phyloP scores from a whole-genome alignment of 2,329 filamentous ascomycete genomes.

The Aspergillus tanneri region DNA sequence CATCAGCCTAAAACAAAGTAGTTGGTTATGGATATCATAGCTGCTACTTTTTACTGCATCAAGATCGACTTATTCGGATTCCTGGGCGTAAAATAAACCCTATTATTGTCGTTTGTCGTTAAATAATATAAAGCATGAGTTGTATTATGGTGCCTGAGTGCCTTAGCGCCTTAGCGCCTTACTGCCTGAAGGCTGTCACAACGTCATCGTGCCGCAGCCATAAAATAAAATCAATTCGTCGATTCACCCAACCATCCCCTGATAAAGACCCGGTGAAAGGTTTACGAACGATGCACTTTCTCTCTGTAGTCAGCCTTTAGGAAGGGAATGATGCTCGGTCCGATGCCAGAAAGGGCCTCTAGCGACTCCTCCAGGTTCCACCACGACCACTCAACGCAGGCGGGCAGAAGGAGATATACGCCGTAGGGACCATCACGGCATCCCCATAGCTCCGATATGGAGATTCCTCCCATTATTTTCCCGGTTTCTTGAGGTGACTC shows the following conservation, averaged over 20 bases:
- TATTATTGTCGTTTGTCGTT: too few relatives aligned
- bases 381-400: conserved; percentile 19
- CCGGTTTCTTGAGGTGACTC: conserved; percentile 2
- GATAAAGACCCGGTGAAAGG: background rate
- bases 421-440: conserved; percentile 46
- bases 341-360: background rate
- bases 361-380: conserved; percentile 4
- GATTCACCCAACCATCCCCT: conserved; percentile 12
- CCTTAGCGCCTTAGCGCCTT: background rate
- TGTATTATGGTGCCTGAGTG: conserved; percentile 10
- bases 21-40: too few relatives aligned
- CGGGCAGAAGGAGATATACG: conserved; percentile 49
- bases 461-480: conserved; percentile 4
- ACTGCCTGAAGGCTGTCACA: background rate
- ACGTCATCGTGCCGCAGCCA: background rate
- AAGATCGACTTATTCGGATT: too few relatives aligned
- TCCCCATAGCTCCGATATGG: conserved; percentile 24
- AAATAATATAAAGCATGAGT: too few relatives aligned
- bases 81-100: too few relatives aligned
- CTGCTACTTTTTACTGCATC: too few relatives aligned
- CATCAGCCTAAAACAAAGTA: too few relatives aligned
- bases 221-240: conserved; percentile 5
- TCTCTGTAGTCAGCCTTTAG: background rate
- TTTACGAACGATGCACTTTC: background rate
- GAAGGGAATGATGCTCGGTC: background rate